Conservation (phyloP, 2,329 filamentous ascomycete species). For the Alternaria sp. region DNA sequence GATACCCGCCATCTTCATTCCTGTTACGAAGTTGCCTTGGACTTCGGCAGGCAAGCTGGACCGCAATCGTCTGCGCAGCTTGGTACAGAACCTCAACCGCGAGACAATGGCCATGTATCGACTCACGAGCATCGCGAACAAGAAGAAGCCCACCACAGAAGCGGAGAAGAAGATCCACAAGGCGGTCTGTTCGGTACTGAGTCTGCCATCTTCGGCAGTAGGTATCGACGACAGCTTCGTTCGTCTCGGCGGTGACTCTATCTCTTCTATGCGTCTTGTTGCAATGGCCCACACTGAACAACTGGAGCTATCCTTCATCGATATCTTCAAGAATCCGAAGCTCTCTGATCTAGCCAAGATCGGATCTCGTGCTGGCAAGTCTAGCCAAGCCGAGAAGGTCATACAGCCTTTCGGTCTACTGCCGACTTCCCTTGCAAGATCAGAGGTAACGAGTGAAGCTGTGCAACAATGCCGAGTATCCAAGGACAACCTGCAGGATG, state of each 20-base stretch:
- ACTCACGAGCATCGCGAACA: conserved; percentile 37
- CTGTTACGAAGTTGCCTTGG: conserved; percentile 43
- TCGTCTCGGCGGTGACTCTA: conserved; percentile 43
- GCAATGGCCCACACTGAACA: conserved; percentile 38
- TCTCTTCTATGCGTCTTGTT: conserved; percentile 44
- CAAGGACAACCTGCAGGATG: conserved; percentile 46
- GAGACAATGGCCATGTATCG: conserved; percentile 43
- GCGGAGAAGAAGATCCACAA: conserved; percentile 44
- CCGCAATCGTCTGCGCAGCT: conserved; percentile 38
- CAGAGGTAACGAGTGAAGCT: conserved; percentile 31
- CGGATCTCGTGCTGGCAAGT: conserved; percentile 17
- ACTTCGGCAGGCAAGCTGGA: conserved; percentile 46
- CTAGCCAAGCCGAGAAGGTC: conserved; percentile 10
- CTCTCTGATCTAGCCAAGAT: conserved; percentile 42
- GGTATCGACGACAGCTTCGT: conserved; percentile 48
- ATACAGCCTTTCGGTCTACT: conserved; percentile 38
- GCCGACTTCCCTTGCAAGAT: conserved; percentile 6
- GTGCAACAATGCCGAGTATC: conserved; percentile 32
- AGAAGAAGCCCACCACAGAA: conserved; percentile 37
- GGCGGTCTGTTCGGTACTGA: conserved; percentile 41
- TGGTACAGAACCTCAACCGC: conserved; percentile 39
- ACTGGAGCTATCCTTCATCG: conserved; percentile 39
- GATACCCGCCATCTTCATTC: conserved; percentile 46
- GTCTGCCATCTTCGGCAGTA: conserved; percentile 33
- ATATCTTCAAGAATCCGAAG: conserved; percentile 44